These are phyloP conservation scores for Grosmannia clavigera DNA, from an alignment of 2,329 filamentous ascomycete genomes.

Conservation along the genomic window DNA sequence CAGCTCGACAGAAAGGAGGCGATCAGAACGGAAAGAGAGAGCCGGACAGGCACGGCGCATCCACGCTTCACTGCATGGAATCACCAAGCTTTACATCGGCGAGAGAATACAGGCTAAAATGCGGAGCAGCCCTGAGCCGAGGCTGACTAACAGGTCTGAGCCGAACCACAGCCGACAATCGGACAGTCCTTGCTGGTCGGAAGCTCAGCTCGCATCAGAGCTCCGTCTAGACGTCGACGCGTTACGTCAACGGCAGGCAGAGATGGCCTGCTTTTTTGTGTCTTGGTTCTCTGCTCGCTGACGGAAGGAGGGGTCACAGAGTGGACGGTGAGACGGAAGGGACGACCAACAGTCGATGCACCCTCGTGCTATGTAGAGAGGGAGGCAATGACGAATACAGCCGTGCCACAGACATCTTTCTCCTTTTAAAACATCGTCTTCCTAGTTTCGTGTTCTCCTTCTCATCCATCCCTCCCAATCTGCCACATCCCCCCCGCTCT, in stretches of 20 bases:
- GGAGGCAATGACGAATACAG: too few species aligned
- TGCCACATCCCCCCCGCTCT: not conserved
- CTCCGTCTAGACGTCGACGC: too few species aligned
- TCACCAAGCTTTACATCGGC: not conserved
- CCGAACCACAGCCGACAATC: conserved; percentile 2
- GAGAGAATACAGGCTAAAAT: not conserved
- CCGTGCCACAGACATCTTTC: too few species aligned
- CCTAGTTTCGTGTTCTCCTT: not conserved
- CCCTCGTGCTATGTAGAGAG: too few species aligned
- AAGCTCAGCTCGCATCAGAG: not conserved
- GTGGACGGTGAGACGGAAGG: too few species aligned
- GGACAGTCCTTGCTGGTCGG: not conserved
- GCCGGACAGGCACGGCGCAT: not conserved
- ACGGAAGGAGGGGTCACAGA: too few species aligned
- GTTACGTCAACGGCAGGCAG: too few species aligned
- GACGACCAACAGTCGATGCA: too few species aligned
- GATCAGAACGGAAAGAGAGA: not conserved
- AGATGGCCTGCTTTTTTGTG: too few species aligned
- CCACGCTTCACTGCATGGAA: not conserved
- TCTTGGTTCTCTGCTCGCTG: too few species aligned
- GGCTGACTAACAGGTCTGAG: not conserved
- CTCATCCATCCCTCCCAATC: not conserved
- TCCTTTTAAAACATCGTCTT: too few species aligned
- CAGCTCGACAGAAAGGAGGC: not conserved
- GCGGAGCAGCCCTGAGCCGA: not conserved